These are phyloP conservation scores for Solanum stenotomum DNA, from an alignment of 257 asterid genomes.

Conservation along the genomic window DNA sequence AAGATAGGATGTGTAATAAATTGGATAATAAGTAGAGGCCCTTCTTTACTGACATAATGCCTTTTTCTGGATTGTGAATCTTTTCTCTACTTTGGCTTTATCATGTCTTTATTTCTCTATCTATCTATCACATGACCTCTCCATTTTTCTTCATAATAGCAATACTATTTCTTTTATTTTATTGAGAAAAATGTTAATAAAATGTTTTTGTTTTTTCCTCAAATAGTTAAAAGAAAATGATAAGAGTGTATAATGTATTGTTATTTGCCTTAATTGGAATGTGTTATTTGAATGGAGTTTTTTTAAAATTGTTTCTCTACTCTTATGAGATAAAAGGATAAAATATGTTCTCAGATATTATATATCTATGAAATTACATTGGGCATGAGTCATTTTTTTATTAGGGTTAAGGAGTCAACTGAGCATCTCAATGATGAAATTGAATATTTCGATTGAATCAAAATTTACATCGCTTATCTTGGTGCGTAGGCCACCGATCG, in stretches of 20 bases:
- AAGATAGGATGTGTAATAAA: background rate
- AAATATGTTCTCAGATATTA: no score
- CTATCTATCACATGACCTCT: background rate
- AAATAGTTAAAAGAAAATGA: background rate
- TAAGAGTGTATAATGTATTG: background rate
- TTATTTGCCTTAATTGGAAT: background rate
- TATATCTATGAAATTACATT: no score
- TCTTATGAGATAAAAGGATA: background rate
- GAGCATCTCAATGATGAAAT: no score
- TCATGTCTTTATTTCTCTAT: background rate
- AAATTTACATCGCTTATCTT: accelerated
- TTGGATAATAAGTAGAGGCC: background rate
- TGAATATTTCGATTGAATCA: no score
- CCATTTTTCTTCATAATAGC: background rate
- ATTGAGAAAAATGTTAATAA: background rate
- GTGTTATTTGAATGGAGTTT: background rate
- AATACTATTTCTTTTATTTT: background rate
- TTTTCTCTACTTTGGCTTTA: background rate
- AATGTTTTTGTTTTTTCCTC: background rate
- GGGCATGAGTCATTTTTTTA: background rate
- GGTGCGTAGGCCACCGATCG: background rate
- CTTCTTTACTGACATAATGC: slow-evolving; percentile 1
- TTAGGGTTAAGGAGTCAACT: no score
- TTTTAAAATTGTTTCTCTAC: background rate
- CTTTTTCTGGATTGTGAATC: background rate